Conservation (phyloP, 768 basidiomycete species). For the Trametes coccinea region DNA sequence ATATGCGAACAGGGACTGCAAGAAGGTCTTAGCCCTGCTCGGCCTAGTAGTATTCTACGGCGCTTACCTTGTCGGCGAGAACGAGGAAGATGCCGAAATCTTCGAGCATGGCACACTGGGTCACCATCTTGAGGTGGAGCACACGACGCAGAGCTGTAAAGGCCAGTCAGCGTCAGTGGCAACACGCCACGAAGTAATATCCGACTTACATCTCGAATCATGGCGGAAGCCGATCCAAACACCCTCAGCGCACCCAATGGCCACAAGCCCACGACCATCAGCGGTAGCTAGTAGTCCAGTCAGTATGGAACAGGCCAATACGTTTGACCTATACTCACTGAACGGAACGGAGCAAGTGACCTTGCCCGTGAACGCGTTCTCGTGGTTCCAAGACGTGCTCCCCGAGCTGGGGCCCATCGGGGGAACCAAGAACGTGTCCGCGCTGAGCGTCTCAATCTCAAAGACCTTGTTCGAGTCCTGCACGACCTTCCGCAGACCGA, state of each 20-base stretch:
- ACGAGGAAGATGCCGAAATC: slow-evolving; percentile 97
- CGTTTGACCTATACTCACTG: slow-evolving; percentile 43
- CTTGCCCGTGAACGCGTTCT: slow-evolving; percentile 73
- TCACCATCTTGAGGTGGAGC: slow-evolving; percentile 89
- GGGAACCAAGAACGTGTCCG: slow-evolving; percentile 84
- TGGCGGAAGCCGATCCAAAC: slow-evolving; percentile 94
- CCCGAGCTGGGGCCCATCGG: slow-evolving; percentile 49
- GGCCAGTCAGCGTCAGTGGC: neutral
- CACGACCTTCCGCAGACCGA: slow-evolving; percentile 79
- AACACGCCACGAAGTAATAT: neutral
- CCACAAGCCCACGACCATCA: slow-evolving; percentile 84
- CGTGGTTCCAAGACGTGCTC: slow-evolving; percentile 61
- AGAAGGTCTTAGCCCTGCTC: neutral
- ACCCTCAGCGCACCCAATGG: slow-evolving; percentile 93
- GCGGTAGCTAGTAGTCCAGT: slow-evolving; percentile 57
- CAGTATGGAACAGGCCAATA: slow-evolving; percentile 4
- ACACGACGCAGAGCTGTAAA: slow-evolving; percentile 84
- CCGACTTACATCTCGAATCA: slow-evolving; percentile 73
- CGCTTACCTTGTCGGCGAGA: slow-evolving; percentile 78
- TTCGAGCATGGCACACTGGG: slow-evolving; percentile 93
- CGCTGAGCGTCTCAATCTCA: slow-evolving; percentile 86
- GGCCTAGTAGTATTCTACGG: neutral
- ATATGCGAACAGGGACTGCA: slow-evolving; percentile 84
- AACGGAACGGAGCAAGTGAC: slow-evolving; percentile 97
- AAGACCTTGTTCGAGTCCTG: slow-evolving; percentile 95